Evolutionary conservation across 352 stramenopile species (phyloP), one percentile per base, ranked within the genome.

Genomic region (Phytophthora pseudosyringae): DNA sequence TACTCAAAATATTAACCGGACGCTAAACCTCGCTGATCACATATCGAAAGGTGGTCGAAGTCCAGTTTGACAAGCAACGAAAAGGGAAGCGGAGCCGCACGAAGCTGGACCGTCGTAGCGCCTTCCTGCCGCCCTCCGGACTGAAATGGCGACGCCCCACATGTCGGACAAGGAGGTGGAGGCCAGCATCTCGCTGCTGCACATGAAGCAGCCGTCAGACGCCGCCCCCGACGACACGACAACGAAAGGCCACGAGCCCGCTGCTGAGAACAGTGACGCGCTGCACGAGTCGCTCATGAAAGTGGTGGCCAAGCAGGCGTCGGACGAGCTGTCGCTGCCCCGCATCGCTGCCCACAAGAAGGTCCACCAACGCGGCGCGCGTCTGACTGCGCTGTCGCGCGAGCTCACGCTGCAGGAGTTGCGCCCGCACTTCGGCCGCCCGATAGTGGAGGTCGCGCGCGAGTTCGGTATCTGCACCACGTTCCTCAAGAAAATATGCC

Each of bases 401-500:
- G 79, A 89, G 15, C 70, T 92, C 21, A 85, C 66, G 43, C 74
- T 92, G 28, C 73, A 89, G 3, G 69, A 89, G 43, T 61, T 92
- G 50, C 81, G 83, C 16, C 70, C 67, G 21, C 75, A 91, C 62
- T 91, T 91, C 56, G 78, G 64, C 46, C 77, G 81, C 29, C 81
- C 81, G 11, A 90, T 93, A 32, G 74, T 86, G 11, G 73, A 91
- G 13, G 84, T 90, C 11, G 81, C 81, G n/a, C 69, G 71, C 16
- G 76, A 89, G 41, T 85, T 92, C 51, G 78, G 83, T 41, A 88
- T 90, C 38, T 90, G 81, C 67, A 90, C 75, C n/a, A 90, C 83
- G 4, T 89, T 90, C 36, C 64, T 91, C 25, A 91, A 91, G 71
- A 89, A 89, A 50, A 89, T 89, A 28, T 91, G 83, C 41, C 80